Conservation (phyloP, 1,284 basidiomycete species). For the Chalciporus piperatoides region DNA sequence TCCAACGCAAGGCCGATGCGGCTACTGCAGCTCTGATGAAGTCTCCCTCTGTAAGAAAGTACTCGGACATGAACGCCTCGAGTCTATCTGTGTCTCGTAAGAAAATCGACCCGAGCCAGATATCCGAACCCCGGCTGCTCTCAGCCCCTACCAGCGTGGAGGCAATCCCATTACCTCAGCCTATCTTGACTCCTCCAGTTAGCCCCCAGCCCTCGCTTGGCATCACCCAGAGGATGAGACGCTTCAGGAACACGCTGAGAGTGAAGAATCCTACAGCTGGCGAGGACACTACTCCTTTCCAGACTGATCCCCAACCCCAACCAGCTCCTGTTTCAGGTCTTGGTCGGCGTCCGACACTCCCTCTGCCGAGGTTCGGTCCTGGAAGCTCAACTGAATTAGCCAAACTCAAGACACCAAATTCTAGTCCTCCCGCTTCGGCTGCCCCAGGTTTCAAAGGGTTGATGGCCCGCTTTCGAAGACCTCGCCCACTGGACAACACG, state of each 20-base stretch:
- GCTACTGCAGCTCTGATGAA: slow-evolving; percentile 68
- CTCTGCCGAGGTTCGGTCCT: slow-evolving; percentile 33
- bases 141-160: slow-evolving; percentile 75
- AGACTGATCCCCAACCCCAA: slow-evolving; percentile 39
- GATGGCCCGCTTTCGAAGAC: slow-evolving; percentile 75
- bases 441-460: slow-evolving; percentile 72
- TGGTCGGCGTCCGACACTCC: slow-evolving; percentile 39
- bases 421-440: slow-evolving; percentile 64
- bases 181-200: slow-evolving; percentile 30
- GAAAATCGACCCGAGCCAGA: slow-evolving; percentile 65
- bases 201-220: slow-evolving; percentile 39
- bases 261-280: slow-evolving; percentile 49
- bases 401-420: slow-evolving; percentile 48
- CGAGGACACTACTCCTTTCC: slow-evolving; percentile 51
- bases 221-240: slow-evolving; percentile 65
- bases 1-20: slow-evolving; percentile 66
- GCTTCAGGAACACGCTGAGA: slow-evolving; percentile 63
- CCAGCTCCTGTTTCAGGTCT: slow-evolving; percentile 35
- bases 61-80: slow-evolving; percentile 37
- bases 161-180: slow-evolving; percentile 58
- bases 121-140: slow-evolving; percentile 68
- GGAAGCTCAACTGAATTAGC: slow-evolving; percentile 49
- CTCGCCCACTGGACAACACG: slow-evolving; percentile 38
- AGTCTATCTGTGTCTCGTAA: slow-evolving; percentile 48
- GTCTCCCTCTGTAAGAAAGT: slow-evolving; percentile 49